Conservation (phyloP, 2,329 filamentous ascomycete species). For the Microcyclospora tardicrescens region DNA sequence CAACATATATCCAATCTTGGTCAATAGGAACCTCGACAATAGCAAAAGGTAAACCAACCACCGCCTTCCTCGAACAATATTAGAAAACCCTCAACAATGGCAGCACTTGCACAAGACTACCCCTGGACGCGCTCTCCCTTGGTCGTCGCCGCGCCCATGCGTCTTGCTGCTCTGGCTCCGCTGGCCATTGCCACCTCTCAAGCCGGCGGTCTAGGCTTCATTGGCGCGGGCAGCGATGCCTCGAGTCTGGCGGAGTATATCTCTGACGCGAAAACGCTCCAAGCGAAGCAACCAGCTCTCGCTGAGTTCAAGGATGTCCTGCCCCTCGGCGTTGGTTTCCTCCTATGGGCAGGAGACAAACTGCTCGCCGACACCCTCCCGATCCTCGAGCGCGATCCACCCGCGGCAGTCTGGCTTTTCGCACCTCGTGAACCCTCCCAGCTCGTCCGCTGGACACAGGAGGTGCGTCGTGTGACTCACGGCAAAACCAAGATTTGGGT, state of each 20-base stretch:
- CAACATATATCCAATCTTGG: too few species aligned
- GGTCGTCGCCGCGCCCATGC: conserved; percentile 56
- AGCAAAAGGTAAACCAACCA: too few species aligned
- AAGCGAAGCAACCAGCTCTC: conserved; percentile 12
- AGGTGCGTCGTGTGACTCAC: conserved; percentile 21
- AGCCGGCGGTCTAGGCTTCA: conserved; percentile 38
- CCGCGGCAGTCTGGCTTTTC: conserved; percentile 55
- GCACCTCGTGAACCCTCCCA: conserved; percentile 38
- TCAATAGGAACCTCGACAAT: too few species aligned
- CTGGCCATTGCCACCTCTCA: conserved; percentile 49
- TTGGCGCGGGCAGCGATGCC: conserved; percentile 32
- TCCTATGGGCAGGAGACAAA: conserved; percentile 37
- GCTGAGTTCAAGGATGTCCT: conserved; percentile 19
- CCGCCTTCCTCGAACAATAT: too few species aligned
- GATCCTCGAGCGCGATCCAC: conserved; percentile 35
- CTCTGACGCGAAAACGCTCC: conserved; percentile 12
- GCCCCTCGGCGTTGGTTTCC: conserved; percentile 49
- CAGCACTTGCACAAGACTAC: conserved; percentile 29
- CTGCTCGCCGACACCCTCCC: conserved; percentile 34
- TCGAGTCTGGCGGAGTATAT: conserved; percentile 23
- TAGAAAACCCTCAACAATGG: conserved; percentile 1
- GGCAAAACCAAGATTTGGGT: conserved; percentile 40
- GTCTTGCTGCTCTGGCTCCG: conserved; percentile 42
- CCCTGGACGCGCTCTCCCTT: conserved; percentile 48
- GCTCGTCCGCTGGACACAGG: conserved; percentile 21